phyloP scores from a whole-genome alignment of 2,329 filamentous ascomycete species.

The Exophiala mesophila region DNA sequence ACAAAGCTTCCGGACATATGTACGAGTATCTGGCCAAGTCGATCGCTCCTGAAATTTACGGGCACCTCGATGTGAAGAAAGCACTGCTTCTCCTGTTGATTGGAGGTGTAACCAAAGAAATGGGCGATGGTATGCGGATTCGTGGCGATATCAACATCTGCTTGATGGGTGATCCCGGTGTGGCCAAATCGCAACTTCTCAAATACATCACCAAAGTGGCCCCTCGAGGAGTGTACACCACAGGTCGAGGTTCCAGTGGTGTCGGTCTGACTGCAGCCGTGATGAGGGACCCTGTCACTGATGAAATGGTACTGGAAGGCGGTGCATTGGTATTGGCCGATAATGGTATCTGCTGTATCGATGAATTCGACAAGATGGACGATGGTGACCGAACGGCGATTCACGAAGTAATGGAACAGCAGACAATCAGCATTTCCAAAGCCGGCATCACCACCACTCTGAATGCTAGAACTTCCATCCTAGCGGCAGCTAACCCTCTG shows the following conservation, averaged over 20 bases:
- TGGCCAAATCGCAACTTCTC: constrained; percentile 95
- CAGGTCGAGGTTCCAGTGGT: constrained; percentile 73
- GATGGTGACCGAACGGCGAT: constrained; percentile 73
- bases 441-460: constrained; percentile 95
- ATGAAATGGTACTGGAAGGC: constrained; percentile 74
- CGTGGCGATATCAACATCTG: constrained; percentile 98
- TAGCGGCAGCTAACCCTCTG: constrained; percentile 92
- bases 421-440: constrained; percentile 79
- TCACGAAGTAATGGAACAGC: constrained; percentile 85
- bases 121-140: constrained; percentile 98
- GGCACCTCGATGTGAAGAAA: constrained; percentile 96
- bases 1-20: constrained; percentile 79
- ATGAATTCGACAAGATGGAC: constrained; percentile 84
- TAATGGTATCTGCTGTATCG: constrained; percentile 78
- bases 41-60: constrained; percentile 95
- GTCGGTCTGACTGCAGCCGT: constrained; percentile 78
- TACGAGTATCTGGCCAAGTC: constrained; percentile 95
- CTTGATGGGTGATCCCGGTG: constrained; percentile 98
- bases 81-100: constrained; percentile 91
- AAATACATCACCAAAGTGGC: constrained; percentile 99
- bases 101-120: constrained; percentile 91
- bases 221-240: constrained; percentile 82
- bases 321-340: constrained; percentile 74
- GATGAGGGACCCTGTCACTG: constrained; percentile 72
- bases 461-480: constrained; percentile 91